Base-by-base conservation (phyloP, 148 eudicot genomes). In the Persicaria maculosa region DNA sequence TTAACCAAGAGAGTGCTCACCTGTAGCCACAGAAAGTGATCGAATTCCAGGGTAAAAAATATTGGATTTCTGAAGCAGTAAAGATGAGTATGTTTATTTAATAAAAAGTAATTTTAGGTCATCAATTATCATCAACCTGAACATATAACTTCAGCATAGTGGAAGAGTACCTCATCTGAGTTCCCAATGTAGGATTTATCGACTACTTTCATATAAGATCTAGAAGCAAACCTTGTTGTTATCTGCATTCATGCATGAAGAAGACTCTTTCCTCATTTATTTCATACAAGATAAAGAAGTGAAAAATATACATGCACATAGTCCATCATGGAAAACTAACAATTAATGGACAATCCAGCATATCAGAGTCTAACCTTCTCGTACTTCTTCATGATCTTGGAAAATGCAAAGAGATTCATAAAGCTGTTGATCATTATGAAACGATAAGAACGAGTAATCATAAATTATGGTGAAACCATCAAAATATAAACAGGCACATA, bases 381-480 rank as follows among this genome's bases (percentile, higher is more conserved):
- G 72, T 92, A 90, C 65, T 92, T 92, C 81, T 92, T 92, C 85
- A 92, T 77, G 83, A 88, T 92, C 89, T 92, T 92, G 77, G 92
- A 81, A 82, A 92, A 92, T 75, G 94, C 97, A 20, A 84, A 80
- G 71, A 92, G 89, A 77, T 92, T 92, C 79, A 82, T 78, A 79
- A 81, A 92, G 75, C 94, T 92, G 87, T 53, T 80, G 58, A 77
- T 25, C 17, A 52, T 69, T 47, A 20, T 54, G 36, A 61, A 65
- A 77, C 48, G 48, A 12, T 65, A 25, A 20, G 36, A 36, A 62
- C 4, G 16, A 12, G 6, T 25, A 62, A 10, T 62, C 68, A 25
- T 36, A 25, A 4, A 62, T 15, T 14, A 65, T 40, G 40, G 47
- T 15, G 44, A 65, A 62, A 36, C 15, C 40, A 65, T 65, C 46